A percentile compares a stretch with the other conserved stretches of the same genome.
Conservation (phyloP, 1,284 basidiomycete genomes). For the Ceratobasidium sp. region DNA sequence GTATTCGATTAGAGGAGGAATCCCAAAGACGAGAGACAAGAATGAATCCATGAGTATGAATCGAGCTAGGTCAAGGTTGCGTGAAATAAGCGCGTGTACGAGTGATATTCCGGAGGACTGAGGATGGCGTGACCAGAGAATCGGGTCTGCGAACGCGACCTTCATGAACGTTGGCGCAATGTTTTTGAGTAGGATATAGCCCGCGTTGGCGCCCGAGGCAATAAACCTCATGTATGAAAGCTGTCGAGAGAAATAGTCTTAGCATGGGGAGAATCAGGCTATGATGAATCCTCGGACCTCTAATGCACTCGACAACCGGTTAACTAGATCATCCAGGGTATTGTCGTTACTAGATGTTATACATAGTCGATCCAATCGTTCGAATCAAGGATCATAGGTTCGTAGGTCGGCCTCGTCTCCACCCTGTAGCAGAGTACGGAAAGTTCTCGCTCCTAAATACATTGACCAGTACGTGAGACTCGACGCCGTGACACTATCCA, state of each 20-base stretch:
- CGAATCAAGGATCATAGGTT: not conserved
- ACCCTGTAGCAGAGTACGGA: not conserved
- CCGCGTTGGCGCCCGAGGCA: not conserved
- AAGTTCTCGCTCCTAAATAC: conserved; percentile 11
- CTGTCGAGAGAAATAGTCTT: not conserved
- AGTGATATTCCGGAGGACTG: conserved; percentile 14
- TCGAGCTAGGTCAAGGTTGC: not conserved
- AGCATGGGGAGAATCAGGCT: not conserved
- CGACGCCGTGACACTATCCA: not conserved
- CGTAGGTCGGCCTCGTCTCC: not conserved
- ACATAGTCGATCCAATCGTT: not conserved
- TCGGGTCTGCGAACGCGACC: conserved; percentile 12
- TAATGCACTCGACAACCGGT: not conserved
- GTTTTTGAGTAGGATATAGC: not conserved
- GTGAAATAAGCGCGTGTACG: not conserved
- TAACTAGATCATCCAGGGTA: conserved; percentile 5
- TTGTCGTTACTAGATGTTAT: not conserved
- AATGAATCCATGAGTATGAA: conserved; percentile 14
- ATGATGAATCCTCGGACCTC: conserved; percentile 1
- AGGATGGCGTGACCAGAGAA: conserved; percentile 4
- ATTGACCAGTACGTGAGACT: conserved; percentile 13
- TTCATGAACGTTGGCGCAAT: conserved; percentile 3
- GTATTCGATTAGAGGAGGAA: conserved; percentile 9
- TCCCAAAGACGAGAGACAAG: not conserved
- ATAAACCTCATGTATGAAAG: conserved; percentile 1